These are phyloP conservation scores for Cordia subcordata DNA, from an alignment of 257 asterid species.

Conservation along the genomic window DNA sequence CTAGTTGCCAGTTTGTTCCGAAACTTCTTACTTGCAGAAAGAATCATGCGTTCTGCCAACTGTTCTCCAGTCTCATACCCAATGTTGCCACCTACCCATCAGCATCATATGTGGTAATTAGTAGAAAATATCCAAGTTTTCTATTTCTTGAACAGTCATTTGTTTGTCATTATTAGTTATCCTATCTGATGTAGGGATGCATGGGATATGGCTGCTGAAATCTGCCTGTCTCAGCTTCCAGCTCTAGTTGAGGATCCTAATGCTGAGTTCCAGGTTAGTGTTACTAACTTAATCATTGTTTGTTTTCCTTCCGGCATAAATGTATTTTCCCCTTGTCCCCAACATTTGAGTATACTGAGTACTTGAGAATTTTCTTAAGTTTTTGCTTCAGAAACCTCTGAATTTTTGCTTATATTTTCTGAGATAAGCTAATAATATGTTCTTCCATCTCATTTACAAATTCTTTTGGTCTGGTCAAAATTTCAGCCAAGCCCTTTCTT, in stretches of 20 bases:
- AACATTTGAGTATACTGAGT: neutral
- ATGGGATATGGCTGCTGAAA: slow-evolving; percentile 99
- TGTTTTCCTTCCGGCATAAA: neutral
- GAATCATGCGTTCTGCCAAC: slow-evolving; percentile 98
- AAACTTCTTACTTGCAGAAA: slow-evolving; percentile 92
- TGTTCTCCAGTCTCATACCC: slow-evolving; percentile 97
- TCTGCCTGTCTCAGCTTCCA: slow-evolving; percentile 98
- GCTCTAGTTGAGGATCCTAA: slow-evolving; percentile 80
- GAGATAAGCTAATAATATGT: neutral
- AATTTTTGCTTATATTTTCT: too few relatives aligned
- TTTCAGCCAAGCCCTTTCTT: slow-evolving; percentile 92
- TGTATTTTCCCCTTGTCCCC: neutral
- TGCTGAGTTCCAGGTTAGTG: slow-evolving; percentile 86
- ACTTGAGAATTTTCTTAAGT: neutral
- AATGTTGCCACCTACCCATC: slow-evolving; percentile 92
- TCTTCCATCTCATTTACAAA: slow-evolving; percentile 9
- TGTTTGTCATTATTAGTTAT: slow-evolving; percentile 11
- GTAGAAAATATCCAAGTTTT: neutral
- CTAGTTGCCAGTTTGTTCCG: slow-evolving; percentile 96
- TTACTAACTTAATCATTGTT: neutral
- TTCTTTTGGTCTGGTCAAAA: slow-evolving; percentile 10
- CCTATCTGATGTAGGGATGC: slow-evolving; percentile 73
- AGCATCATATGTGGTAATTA: slow-evolving; percentile 97
- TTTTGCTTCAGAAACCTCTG: too few relatives aligned
- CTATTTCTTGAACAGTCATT: slow-evolving; percentile 5